Evolutionary conservation across 768 basidiomycete genomes (phyloP), one percentile per base, ranked within the genome.

Genomic region (Naganishia vaughanmartiniae): DNA sequence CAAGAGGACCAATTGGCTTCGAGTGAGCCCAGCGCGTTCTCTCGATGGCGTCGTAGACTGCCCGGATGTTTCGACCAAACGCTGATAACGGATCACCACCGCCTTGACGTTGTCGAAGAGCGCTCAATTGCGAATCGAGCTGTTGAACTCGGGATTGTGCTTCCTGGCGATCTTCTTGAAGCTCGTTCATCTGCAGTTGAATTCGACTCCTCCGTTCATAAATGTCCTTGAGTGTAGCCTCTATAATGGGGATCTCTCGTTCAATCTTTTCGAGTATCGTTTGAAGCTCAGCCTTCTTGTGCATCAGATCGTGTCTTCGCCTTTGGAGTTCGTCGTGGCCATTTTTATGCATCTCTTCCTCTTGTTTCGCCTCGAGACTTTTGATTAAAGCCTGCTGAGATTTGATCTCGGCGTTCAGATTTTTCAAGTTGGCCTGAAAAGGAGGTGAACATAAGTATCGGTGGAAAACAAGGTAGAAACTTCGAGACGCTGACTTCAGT

Each of bases 1-100:
- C 95, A 30, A 97, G 83, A 0, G 95, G 95, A 0, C 83, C 81
- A 31, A 84, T 69, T 1, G 82, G 82, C 56, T 70, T 74, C 15
- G 73, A 69, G 24, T 73, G 71, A 65, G 72, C 73, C 74, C 80
- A 76, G 21, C 71, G 65, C 4, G 72, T 55, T 67, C 74, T 11
- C 1, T 77, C 33, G 31, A 84, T 82, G 24, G 77, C 80, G 5
- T 69, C 30, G 28, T 80, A 12, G 45, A 82, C 71, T 1, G 67
- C 54, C 21, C 76, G 67, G 1, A 81, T 36, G 36, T 71, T 71
- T 0, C 58, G 24, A 0, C 82, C 83, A 67, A 74, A 84, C 1
- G 74, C 73, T 7, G 67, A 65, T 1, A 83, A 54, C 28, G 71
- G 55, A 85, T 84, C 17, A 78, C 70, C 30, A 65, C 75, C 28